Conservation (phyloP, 2,329 filamentous ascomycete genomes). For the Nannizziopsis barbatae region DNA sequence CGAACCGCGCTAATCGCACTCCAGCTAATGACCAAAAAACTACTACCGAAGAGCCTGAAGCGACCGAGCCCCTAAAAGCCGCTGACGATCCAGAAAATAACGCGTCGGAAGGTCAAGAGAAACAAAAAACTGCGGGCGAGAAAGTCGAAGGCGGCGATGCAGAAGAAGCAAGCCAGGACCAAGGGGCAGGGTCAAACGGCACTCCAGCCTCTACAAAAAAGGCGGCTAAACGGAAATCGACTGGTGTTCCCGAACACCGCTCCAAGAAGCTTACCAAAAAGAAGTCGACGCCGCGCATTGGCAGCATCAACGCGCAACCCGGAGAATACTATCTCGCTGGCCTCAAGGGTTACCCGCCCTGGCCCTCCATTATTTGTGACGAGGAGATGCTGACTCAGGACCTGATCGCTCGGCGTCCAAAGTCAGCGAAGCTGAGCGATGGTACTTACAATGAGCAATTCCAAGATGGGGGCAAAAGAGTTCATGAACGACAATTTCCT, state of each 20-base stretch:
- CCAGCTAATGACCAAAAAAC: too few species aligned
- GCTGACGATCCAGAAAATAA: slow-evolving; percentile 20
- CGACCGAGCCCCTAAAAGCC: slow-evolving; percentile 18
- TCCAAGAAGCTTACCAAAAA: slow-evolving; percentile 77
- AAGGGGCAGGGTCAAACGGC: slow-evolving; percentile 34
- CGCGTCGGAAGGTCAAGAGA: slow-evolving; percentile 18
- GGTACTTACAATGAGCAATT: slow-evolving; percentile 82
- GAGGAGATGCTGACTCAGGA: slow-evolving; percentile 82
- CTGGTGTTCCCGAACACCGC: slow-evolving; percentile 54
- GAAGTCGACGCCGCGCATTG: slow-evolving; percentile 61
- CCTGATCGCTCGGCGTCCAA: slow-evolving; percentile 66
- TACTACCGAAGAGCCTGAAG: slow-evolving; percentile 17
- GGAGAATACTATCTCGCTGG: slow-evolving; percentile 88
- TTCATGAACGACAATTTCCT: slow-evolving; percentile 73
- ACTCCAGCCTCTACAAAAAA: slow-evolving; percentile 42
- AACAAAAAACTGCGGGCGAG: slow-evolving; percentile 18
- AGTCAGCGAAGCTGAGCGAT: slow-evolving; percentile 69
- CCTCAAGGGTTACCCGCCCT: slow-evolving; percentile 87
- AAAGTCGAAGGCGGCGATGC: slow-evolving; percentile 18
- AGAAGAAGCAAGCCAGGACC: slow-evolving; percentile 19
- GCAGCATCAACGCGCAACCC: slow-evolving; percentile 68
- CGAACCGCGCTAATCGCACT: background rate
- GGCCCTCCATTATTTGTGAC: slow-evolving; percentile 89
- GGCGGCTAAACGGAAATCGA: slow-evolving; percentile 61
- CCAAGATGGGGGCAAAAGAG: slow-evolving; percentile 75